phyloP scores from a whole-genome alignment of 208 protist species.

The Acanthamoeba royreba region DNA sequence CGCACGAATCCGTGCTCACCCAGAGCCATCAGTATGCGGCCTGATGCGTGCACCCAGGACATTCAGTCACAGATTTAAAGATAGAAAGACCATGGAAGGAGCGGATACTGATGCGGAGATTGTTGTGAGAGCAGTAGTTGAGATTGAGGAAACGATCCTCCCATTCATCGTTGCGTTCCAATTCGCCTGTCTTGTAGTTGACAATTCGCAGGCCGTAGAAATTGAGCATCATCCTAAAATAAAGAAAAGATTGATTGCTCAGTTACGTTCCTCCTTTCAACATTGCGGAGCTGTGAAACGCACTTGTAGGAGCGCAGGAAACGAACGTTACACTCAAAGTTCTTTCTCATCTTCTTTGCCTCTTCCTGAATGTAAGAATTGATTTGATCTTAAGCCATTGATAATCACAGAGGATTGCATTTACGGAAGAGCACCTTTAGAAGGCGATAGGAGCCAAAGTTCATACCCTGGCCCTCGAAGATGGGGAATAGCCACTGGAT shows the following conservation, averaged over 20 bases:
- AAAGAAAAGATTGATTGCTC: no score
- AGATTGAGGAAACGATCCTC: slow-evolving; percentile 4
- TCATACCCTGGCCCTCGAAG: not conserved
- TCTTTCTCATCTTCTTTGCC: not conserved
- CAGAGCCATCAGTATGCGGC: not conserved
- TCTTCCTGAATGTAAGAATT: not conserved
- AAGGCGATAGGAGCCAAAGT: not conserved
- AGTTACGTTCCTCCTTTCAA: not conserved
- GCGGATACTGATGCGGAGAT: not conserved
- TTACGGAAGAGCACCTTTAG: not conserved
- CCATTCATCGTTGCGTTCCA: not conserved
- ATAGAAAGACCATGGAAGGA: not conserved
- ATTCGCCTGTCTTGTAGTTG: not conserved
- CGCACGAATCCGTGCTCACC: not conserved
- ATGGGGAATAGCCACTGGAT: slow-evolving; percentile 37
- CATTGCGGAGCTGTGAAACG: not conserved
- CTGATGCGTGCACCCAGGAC: not conserved
- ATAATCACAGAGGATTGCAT: not conserved
- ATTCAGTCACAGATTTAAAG: not conserved
- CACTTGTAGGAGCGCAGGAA: not conserved
- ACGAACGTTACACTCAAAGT: not conserved
- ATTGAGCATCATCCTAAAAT: not conserved
- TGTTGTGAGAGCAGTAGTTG: not conserved
- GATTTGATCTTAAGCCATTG: not conserved
- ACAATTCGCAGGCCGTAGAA: not conserved